Evolutionary conservation across 495 filamentous ascomycete species (phyloP), one percentile per base, ranked within the genome.

Genomic region (Talaromyces nanjingensis): DNA sequence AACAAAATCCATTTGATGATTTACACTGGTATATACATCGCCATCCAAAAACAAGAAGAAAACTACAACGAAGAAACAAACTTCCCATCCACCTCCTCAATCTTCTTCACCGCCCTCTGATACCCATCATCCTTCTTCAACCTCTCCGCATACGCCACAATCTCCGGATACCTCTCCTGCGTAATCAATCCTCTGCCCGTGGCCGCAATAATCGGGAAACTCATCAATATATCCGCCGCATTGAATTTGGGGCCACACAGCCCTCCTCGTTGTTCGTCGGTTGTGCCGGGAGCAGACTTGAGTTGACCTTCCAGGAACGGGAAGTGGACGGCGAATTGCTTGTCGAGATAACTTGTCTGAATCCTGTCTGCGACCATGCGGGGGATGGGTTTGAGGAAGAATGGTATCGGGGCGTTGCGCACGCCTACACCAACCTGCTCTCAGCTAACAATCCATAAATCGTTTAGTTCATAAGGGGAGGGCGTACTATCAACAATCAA

Each of bases 341-440:
- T 86, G 6, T 79, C 73, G 31, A 96, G 72, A 68, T 86, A 92
- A 9, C 67, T 69, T 2, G 75, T 69, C 29, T 87, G 77, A 29
- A 96, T 76, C 33, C 86, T 84, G 64, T 76, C 74, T 42, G 86
- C 85, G 14, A 96, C 84, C 18, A 81, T 71, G 16, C 75, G 70
- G 7, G 90, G 88, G 64, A 97, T 82, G 18, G 90, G 91, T 49
- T 87, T 88, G 71, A 97, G 77, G 79, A 96, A 92, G 83, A 96
- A 96, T 2, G 92, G 92, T 6, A 90, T 75, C 0, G 86, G 83
- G 4, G 85, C 74, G 12, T 83, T 81, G 64, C 84, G 86, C 59
- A 97, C 77, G 12, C 68, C 86, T 88, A 3, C 5, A 4, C 29
- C 29, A 31, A 29, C 34, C 33, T n/a, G n/a, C 37, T 0, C 0